phyloP scores from a whole-genome alignment of 257 asterid species.

The Fraxinus anomala region DNA sequence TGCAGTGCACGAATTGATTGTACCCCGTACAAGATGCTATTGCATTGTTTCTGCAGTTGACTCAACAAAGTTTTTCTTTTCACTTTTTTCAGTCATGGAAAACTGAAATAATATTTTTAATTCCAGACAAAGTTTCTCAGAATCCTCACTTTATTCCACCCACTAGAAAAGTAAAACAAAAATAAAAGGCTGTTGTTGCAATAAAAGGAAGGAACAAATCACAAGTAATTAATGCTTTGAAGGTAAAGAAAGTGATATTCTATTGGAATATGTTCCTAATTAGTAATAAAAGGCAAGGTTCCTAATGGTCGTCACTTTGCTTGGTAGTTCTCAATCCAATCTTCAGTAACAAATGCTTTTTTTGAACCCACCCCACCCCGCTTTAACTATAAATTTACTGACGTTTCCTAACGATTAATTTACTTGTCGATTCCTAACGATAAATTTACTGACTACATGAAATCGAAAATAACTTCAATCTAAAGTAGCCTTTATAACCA shows the following conservation, averaged over 20 bases:
- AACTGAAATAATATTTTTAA: background rate
- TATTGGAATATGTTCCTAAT: background rate
- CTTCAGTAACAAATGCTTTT: background rate
- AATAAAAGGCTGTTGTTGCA: background rate
- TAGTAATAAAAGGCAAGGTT: too few species aligned
- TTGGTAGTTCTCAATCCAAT: background rate
- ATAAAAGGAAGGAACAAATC: background rate
- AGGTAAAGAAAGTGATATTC: background rate
- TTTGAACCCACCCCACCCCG: too few species aligned
- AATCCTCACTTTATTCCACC: constrained; percentile 1
- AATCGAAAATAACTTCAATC: too few species aligned
- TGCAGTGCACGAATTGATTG: background rate
- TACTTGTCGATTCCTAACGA: background rate
- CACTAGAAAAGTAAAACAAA: background rate
- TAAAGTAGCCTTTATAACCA: too few species aligned
- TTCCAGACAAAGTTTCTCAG: background rate
- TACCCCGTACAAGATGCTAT: background rate
- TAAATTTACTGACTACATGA: too few species aligned
- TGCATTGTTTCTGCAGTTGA: background rate
- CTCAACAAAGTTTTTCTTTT: background rate
- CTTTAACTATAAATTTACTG: too few species aligned
- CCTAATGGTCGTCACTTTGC: background rate
- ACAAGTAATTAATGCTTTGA: background rate
- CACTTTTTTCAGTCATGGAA: background rate
- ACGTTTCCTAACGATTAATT: too few species aligned